A percentile compares a stretch with the other conserved stretches of the same genome.
These are phyloP conservation scores for Teratosphaeria pseudoeucalypti DNA, from an alignment of 2,329 filamentous ascomycete genomes.

Conservation along the genomic window DNA sequence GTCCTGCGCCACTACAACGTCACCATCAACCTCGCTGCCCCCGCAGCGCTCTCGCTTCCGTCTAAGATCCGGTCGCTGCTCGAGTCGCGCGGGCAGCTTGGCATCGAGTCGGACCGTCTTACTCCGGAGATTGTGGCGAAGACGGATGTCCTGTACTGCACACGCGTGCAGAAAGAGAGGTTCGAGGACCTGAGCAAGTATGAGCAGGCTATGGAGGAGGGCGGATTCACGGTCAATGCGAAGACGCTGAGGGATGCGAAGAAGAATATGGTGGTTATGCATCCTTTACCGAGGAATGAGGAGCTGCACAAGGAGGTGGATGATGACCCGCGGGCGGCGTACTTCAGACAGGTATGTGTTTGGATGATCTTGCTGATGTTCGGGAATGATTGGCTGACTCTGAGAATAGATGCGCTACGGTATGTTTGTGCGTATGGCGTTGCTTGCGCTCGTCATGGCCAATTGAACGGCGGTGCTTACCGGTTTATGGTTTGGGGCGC, in stretches of 20 bases:
- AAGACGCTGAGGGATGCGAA: constrained; percentile 83
- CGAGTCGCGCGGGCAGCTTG: constrained; percentile 62
- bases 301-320: constrained; percentile 95
- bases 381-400: constrained; percentile 32
- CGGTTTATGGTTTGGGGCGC: neutral
- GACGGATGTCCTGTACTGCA: constrained; percentile 93
- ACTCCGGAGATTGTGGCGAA: constrained; percentile 77
- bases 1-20: constrained; percentile 94
- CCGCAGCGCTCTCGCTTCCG: constrained; percentile 67
- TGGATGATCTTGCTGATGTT: neutral
- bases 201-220: constrained; percentile 71
- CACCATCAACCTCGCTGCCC: constrained; percentile 81
- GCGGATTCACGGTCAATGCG: constrained; percentile 72
- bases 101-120: constrained; percentile 63
- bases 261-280: constrained; percentile 86
- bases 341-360: constrained; percentile 90
- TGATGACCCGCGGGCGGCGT: constrained; percentile 91
- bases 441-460: constrained; percentile 81
- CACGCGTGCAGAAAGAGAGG: constrained; percentile 89
- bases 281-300: constrained; percentile 84
- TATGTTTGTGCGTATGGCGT: constrained; percentile 93
- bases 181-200: constrained; percentile 75
- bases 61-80: constrained; percentile 63
- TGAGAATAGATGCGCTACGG: constrained; percentile 79
- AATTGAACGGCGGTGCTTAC: neutral